Evolutionary conservation across 768 basidiomycete species (phyloP).

Genomic region (Russula sp.): DNA sequence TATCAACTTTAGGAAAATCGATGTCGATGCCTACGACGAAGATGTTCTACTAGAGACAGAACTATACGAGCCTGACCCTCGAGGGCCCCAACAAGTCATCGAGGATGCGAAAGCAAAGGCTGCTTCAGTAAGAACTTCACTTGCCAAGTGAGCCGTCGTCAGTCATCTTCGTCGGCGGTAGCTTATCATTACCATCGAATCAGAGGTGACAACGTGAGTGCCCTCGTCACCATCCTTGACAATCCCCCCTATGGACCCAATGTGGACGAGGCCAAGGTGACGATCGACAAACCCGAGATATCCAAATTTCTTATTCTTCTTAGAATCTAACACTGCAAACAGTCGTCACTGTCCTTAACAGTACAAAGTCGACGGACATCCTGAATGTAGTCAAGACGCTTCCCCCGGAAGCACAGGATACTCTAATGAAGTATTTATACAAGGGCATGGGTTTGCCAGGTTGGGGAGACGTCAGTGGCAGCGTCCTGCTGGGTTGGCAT

Average conservation of each 20-base stretch:
- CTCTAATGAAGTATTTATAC: slow-evolving; percentile 96
- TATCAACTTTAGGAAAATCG: slow-evolving; percentile 81
- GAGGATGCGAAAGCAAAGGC: slow-evolving; percentile 76
- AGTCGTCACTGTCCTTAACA: slow-evolving; percentile 87
- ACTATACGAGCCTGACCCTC: slow-evolving; percentile 81
- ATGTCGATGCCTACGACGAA: slow-evolving; percentile 92
- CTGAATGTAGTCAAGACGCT: slow-evolving; percentile 68
- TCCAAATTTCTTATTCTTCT: not conserved
- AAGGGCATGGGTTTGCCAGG: slow-evolving; percentile 83
- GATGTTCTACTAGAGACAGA: slow-evolving; percentile 82
- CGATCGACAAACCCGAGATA: slow-evolving; percentile 22
- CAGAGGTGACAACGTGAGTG: slow-evolving; percentile 76
- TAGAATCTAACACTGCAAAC: slow-evolving; percentile 78
- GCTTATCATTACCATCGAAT: slow-evolving; percentile 1
- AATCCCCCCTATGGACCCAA: slow-evolving; percentile 85
- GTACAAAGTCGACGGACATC: slow-evolving; percentile 88
- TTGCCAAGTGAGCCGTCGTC: slow-evolving; percentile 61
- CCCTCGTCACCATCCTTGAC: slow-evolving; percentile 67
- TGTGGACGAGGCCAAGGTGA: slow-evolving; percentile 88
- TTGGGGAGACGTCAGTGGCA: slow-evolving; percentile 60
- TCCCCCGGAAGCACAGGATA: slow-evolving; percentile 75
- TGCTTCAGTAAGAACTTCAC: slow-evolving; percentile 61
- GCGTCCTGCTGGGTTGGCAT: slow-evolving; percentile 84
- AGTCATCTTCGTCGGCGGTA: not conserved
- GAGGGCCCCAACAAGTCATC: slow-evolving; percentile 69